phyloP scores from a whole-genome alignment of 1,284 basidiomycete genomes.

The Sanghuangporus weigelae region DNA sequence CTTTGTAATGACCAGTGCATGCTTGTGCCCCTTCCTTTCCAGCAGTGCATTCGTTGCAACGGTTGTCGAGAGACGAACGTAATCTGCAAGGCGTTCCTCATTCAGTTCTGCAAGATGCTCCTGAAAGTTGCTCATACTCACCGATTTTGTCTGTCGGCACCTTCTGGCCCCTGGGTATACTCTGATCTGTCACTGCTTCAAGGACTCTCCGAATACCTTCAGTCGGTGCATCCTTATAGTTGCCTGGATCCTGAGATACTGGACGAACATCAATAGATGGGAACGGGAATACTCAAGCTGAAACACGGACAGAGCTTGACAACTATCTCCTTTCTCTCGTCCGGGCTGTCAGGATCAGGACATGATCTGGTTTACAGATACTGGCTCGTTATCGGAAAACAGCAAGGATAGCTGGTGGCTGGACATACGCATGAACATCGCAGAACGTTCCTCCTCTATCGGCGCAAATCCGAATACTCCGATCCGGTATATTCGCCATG shows the following conservation, averaged over 20 bases:
- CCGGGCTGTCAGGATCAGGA: slow-evolving; percentile 57
- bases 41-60: slow-evolving; percentile 96
- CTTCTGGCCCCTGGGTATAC: slow-evolving; percentile 59
- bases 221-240: slow-evolving; percentile 92
- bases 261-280: background rate
- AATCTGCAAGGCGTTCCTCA: slow-evolving; percentile 47
- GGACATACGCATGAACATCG: slow-evolving; percentile 68
- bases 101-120: background rate
- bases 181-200: slow-evolving; percentile 67
- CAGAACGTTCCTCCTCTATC: slow-evolving; percentile 76
- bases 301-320: slow-evolving; percentile 68
- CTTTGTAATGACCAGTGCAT: slow-evolving; percentile 88
- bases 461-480: slow-evolving; percentile 50
- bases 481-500: slow-evolving; percentile 44
- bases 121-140: slow-evolving; percentile 27
- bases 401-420: background rate
- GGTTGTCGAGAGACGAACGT: slow-evolving; percentile 90
- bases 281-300: background rate
- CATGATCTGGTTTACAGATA: slow-evolving; percentile 50
- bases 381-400: background rate
- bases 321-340: slow-evolving; percentile 65
- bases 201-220: slow-evolving; percentile 92
- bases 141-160: slow-evolving; percentile 83
- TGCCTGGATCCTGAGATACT: slow-evolving; percentile 84
- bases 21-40: slow-evolving; percentile 89